phyloP scores from a whole-genome alignment of 495 filamentous ascomycete genomes.

The Bathelium albidoporum region DNA sequence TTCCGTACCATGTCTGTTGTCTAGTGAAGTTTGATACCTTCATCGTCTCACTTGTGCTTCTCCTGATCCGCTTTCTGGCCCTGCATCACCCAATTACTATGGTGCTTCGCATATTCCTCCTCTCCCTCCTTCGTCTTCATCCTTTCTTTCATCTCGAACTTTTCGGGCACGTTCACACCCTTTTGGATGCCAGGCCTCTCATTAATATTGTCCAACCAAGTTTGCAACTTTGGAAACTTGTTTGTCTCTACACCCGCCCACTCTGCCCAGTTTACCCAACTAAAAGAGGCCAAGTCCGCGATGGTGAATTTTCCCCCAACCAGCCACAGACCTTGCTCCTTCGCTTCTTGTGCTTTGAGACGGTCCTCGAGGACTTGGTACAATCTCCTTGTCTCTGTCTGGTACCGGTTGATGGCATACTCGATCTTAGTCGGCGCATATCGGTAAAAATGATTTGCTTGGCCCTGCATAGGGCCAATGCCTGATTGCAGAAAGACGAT shows the following conservation, averaged over 20 bases:
- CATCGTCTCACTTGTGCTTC: conserved; percentile 12
- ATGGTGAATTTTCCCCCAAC: conserved; percentile 19
- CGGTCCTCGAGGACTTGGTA: conserved; percentile 56
- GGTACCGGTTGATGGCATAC: conserved; percentile 67
- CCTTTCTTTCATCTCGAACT: conserved; percentile 22
- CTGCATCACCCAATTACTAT: conserved; percentile 20
- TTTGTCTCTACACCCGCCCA: conserved; percentile 20
- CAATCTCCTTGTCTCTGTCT: conserved; percentile 63
- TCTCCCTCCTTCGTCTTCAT: conserved; percentile 19
- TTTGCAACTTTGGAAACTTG: conserved; percentile 12
- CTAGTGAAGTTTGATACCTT: neutral
- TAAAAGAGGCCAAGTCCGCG: conserved; percentile 16
- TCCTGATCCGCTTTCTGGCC: conserved; percentile 16
- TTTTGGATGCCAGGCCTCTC: conserved; percentile 10
- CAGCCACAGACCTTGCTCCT: conserved; percentile 7
- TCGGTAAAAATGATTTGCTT: conserved; percentile 77
- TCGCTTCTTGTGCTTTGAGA: neutral
- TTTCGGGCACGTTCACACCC: conserved; percentile 16
- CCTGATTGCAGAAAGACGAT: conserved; percentile 50
- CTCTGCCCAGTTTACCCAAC: conserved; percentile 23
- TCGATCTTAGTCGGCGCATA: conserved; percentile 76
- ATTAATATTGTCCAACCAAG: conserved; percentile 17
- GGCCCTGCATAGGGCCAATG: conserved; percentile 70
- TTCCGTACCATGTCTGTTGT: neutral
- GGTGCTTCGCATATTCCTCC: conserved; percentile 20